phyloP scores from a whole-genome alignment of 2,329 filamentous ascomycete species.

The Mycocentrospora acerina region DNA sequence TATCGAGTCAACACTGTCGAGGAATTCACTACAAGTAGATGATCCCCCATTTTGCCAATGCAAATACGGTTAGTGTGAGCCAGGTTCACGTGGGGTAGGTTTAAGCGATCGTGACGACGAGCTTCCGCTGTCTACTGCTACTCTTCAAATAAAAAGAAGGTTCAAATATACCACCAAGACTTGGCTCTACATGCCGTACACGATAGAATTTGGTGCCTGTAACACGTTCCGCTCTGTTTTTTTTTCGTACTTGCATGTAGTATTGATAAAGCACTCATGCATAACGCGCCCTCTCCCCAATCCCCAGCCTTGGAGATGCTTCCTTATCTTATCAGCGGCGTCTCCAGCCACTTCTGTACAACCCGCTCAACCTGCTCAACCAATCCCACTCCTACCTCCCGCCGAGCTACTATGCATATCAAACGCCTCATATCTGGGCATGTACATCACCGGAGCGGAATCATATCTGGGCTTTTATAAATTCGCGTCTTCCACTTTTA shows the following conservation, averaged over 20 bases:
- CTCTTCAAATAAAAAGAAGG: too few relatives aligned
- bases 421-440: conserved; percentile 23
- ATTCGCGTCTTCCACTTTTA: background rate
- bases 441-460: conserved; percentile 6
- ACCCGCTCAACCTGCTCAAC: conserved; percentile 4
- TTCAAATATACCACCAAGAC: too few relatives aligned
- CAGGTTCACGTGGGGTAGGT: background rate
- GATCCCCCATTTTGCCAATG: too few relatives aligned
- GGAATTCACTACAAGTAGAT: too few relatives aligned
- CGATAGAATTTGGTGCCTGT: too few relatives aligned
- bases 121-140: too few relatives aligned
- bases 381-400: conserved; percentile 11
- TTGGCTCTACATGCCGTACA: too few relatives aligned
- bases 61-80: background rate
- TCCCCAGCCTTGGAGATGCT: conserved; percentile 1
- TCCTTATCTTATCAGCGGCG: conserved; percentile 20
- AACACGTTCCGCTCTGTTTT: too few relatives aligned
- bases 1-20: too few relatives aligned
- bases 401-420: conserved; percentile 15
- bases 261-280: too few relatives aligned
- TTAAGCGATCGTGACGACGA: background rate
- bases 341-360: background rate
- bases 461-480: conserved; percentile 9
- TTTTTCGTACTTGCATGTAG: too few relatives aligned
- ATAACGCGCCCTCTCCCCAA: too few relatives aligned